Conservation (phyloP, 768 basidiomycete species). For the Pleurotus platypus region DNA sequence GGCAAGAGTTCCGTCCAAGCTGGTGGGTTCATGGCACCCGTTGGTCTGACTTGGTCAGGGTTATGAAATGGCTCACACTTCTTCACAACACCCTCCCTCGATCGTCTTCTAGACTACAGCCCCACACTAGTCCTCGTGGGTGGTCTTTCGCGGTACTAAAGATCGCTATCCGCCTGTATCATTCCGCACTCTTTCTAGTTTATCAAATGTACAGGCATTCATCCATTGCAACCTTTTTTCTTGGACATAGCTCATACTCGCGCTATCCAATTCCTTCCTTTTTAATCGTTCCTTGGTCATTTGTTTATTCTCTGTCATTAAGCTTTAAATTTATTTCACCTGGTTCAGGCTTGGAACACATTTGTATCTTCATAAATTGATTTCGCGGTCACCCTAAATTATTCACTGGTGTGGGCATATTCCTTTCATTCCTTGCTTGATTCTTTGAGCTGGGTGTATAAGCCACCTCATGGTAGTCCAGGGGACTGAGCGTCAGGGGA, state of each 20-base stretch:
- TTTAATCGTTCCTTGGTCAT: background rate
- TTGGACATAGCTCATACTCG: background rate
- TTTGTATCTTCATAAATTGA: background rate
- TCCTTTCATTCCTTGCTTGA: too few relatives aligned
- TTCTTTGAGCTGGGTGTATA: too few relatives aligned
- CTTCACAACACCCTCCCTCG: background rate
- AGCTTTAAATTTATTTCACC: background rate
- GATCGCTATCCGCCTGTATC: background rate
- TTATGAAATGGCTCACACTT: conserved; percentile 1
- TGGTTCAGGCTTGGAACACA: too few relatives aligned
- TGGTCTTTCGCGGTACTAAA: conserved; percentile 1
- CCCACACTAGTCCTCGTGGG: background rate
- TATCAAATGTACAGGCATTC: background rate
- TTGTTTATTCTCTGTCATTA: background rate
- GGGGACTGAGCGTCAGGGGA: too few relatives aligned
- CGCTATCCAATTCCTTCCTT: background rate
- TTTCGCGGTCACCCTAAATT: background rate
- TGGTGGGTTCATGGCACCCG: conserved; percentile 31
- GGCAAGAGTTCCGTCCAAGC: conserved; percentile 35
- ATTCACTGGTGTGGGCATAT: too few relatives aligned
- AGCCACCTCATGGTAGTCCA: too few relatives aligned
- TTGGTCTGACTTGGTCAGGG: conserved; percentile 10
- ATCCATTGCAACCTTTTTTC: background rate
- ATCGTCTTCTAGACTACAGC: conserved; percentile 1
- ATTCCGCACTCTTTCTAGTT: background rate